A percentile compares a stretch with the other conserved stretches of the same genome.
phyloP scores from a whole-genome alignment of 139 green algal species.

The Chlamydomonas incerta region DNA sequence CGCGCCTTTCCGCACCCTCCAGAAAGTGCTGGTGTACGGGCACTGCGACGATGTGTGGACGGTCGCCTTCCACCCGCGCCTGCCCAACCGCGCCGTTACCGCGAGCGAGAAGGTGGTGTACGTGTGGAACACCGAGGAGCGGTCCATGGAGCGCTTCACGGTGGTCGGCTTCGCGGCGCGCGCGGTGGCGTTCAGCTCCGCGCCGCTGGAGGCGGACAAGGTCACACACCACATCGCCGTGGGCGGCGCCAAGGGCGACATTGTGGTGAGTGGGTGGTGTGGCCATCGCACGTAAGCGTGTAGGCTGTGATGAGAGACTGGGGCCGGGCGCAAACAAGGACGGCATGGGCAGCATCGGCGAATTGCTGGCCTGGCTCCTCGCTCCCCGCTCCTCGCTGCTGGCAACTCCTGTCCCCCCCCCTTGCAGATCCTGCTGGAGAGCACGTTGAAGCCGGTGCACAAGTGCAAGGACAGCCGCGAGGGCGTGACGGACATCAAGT shows the following conservation, averaged over 20 bases:
- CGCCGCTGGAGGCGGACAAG: slow-evolving; percentile 35
- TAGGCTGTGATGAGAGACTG: too few species aligned
- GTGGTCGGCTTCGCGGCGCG: slow-evolving; percentile 63
- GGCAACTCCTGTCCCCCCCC: too few species aligned
- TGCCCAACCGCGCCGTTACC: slow-evolving; percentile 63
- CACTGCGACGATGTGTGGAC: slow-evolving; percentile 70
- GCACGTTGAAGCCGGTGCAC: slow-evolving; percentile 59
- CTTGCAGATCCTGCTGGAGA: slow-evolving; percentile 62
- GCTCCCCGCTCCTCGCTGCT: too few species aligned
- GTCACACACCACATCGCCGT: slow-evolving; percentile 67
- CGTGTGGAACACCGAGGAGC: slow-evolving; percentile 60
- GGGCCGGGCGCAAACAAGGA: too few species aligned
- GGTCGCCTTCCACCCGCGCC: slow-evolving; percentile 66
- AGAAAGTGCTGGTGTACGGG: slow-evolving; percentile 72
- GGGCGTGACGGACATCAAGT: slow-evolving; percentile 76
- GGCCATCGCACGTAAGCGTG: too few species aligned
- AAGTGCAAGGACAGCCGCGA: slow-evolving; percentile 56
- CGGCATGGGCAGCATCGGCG: too few species aligned
- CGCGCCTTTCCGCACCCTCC: slow-evolving; percentile 12
- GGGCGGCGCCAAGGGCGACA: slow-evolving; percentile 66
- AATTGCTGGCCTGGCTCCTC: too few species aligned
- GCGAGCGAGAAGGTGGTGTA: slow-evolving; percentile 63
- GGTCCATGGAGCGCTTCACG: slow-evolving; percentile 53
- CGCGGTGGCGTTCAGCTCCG: slow-evolving; percentile 54
- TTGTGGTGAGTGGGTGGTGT: slow-evolving; percentile 60